phyloP scores from a whole-genome alignment of 2,329 filamentous ascomycete genomes.

The Neurospora sp. region DNA sequence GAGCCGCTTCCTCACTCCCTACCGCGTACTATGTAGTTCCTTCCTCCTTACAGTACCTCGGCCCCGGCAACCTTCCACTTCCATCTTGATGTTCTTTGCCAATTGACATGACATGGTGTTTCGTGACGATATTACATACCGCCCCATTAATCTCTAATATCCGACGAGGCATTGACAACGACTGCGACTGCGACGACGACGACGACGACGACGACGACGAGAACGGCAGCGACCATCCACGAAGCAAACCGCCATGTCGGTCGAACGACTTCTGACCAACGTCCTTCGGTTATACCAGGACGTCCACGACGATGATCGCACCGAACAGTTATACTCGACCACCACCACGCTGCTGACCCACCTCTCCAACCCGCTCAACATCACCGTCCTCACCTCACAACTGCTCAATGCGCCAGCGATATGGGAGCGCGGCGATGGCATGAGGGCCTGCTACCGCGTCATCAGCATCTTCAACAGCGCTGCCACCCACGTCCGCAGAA shows the following conservation, averaged over 20 bases:
- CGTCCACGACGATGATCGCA: conserved; percentile 38
- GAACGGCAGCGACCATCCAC: background rate
- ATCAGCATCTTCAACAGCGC: conserved; percentile 66
- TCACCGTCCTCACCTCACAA: conserved; percentile 63
- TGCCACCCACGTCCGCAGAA: conserved; percentile 41
- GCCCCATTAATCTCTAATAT: background rate
- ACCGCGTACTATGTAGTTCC: background rate
- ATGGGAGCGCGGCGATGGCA: conserved; percentile 46
- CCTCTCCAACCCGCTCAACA: conserved; percentile 66
- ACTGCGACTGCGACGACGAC: background rate
- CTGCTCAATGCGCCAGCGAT: conserved; percentile 62
- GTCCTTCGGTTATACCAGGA: conserved; percentile 53
- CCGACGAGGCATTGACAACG: background rate
- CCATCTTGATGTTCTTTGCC: background rate
- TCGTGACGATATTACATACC: background rate
- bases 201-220: background rate
- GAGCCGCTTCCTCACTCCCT: background rate
- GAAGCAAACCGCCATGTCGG: conserved; percentile 41
- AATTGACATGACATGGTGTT: background rate
- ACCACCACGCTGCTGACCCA: conserved; percentile 58
- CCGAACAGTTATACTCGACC: conserved; percentile 52
- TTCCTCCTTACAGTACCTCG: background rate
- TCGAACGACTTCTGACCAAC: conserved; percentile 56
- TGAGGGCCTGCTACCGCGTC: conserved; percentile 54
- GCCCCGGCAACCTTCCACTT: background rate